Conservation (phyloP, 192 early-diverging fungal genomes). For the Umbelopsis sp. region DNA sequence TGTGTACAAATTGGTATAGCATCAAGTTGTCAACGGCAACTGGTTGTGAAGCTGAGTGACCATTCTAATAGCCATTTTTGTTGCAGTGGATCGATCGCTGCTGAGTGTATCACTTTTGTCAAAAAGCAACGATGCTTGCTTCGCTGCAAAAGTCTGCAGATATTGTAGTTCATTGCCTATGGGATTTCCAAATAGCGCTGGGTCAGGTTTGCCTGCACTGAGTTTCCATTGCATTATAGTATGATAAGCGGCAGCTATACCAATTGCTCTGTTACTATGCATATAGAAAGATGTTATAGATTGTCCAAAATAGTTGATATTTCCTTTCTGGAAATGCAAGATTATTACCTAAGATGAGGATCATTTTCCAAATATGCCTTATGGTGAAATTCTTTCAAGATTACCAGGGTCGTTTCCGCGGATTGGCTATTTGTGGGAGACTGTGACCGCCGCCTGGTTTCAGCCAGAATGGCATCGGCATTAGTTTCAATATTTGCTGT, state of each 20-base stretch:
- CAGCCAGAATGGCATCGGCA: not conserved
- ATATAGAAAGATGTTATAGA: not conserved
- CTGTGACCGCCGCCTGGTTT: not conserved
- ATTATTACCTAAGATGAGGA: constrained; percentile 7
- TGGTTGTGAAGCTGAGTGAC: not conserved
- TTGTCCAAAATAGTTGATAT: not conserved
- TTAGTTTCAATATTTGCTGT: not conserved
- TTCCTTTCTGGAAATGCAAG: not conserved
- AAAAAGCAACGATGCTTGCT: not conserved
- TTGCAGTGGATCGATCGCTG: not conserved
- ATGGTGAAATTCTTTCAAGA: constrained; percentile 3
- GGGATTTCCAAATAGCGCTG: not conserved
- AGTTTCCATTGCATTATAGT: constrained; percentile 10
- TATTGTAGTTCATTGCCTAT: not conserved
- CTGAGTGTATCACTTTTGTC: constrained; percentile 16
- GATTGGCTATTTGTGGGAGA: not conserved
- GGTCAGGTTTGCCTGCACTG: not conserved
- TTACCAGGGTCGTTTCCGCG: not conserved
- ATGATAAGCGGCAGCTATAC: constrained; percentile 1
- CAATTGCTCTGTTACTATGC: not conserved
- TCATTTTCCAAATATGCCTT: constrained; percentile 21
- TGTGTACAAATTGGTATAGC: not conserved
- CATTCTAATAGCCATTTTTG: not conserved
- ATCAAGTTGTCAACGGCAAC: not conserved
- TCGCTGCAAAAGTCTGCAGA: not conserved